Base-by-base conservation (phyloP, 73 alveolate species). In the Effrenium voratum region DNA sequence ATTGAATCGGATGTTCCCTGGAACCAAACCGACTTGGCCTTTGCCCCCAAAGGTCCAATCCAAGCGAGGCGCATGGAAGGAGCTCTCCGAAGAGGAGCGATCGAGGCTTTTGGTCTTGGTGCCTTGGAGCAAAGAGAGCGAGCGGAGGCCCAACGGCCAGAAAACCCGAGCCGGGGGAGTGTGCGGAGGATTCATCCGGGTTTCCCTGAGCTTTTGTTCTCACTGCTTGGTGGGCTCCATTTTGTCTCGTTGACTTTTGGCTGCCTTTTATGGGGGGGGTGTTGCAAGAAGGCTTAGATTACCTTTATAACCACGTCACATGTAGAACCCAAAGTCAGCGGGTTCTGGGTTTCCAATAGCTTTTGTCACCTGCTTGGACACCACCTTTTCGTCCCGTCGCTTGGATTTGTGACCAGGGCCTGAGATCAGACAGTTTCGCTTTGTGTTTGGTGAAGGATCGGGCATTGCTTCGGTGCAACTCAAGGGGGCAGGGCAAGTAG, bases 61-160 rank as follows among this genome's bases (percentile, higher is more conserved):
- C 28, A 6, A n/a, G 28, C 43, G 36, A 81, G 92, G 92, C 38
- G 92, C 92, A 15, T 81, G 92, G 92, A 13, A 30, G 32, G 50
- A 28, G 73, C 73, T 81, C 41, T 46, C 66, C 34, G 15, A 24
- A 30, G 70, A 13, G 1, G 92, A 81, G 32, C 49, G n/a, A 24
- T 72, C 49, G 32, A 72, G 92, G 36, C 38, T 81, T 46, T 34
- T 81, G 92, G 92, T 81, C n/a, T n/a, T 81, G 45, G 92, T 49
- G 46, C 92, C 92, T 81, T 28, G 40, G 92, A 10, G 47, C 5
- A 59, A 32, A 76, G 4, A 6, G 41, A 28, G 8, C 38, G 22
- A 28, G 38, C 32, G 38, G 41, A 15, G 19, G 8, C 26, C 19
- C 26, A 52, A 52, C 26, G 63, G 26, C 19, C 8, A 12, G 19